Conservation (phyloP, 1,284 basidiomycete genomes). For the Naganishia sp. region DNA sequence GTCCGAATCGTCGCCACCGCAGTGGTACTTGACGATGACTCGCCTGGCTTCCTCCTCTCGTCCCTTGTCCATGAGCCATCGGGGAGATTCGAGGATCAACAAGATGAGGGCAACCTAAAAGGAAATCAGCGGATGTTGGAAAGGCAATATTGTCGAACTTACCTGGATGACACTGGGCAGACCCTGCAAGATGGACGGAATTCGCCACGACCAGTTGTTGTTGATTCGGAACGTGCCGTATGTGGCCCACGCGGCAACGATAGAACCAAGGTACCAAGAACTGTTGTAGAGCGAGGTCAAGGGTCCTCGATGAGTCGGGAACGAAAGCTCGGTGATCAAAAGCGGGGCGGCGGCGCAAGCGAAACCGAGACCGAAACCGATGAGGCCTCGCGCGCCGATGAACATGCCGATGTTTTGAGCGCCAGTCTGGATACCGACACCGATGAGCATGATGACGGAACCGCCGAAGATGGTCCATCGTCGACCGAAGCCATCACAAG, state of each 20-base stretch:
- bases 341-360: constrained; percentile 62
- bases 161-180: constrained; percentile 63
- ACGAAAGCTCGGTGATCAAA: constrained; percentile 73
- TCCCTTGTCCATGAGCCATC: constrained; percentile 64
- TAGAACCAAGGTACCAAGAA: constrained; percentile 69
- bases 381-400: constrained; percentile 58
- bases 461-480: constrained; percentile 44
- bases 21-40: constrained; percentile 65
- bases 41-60: constrained; percentile 58
- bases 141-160: background rate
- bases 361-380: constrained; percentile 65
- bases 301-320: constrained; percentile 71
- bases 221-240: constrained; percentile 55
- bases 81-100: constrained; percentile 69
- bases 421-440: constrained; percentile 66
- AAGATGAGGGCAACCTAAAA: constrained; percentile 57
- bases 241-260: constrained; percentile 50
- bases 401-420: constrained; percentile 74
- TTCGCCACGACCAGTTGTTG: constrained; percentile 52
- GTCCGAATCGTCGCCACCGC: constrained; percentile 44
- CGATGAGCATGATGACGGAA: constrained; percentile 58
- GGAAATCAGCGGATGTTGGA: background rate
- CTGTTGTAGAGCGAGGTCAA: constrained; percentile 73
- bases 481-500: constrained; percentile 46
- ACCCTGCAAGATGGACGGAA: constrained; percentile 68